These are phyloP conservation scores for Alternaria viburni DNA, from an alignment of 2,329 filamentous ascomycete genomes.

Conservation along the genomic window DNA sequence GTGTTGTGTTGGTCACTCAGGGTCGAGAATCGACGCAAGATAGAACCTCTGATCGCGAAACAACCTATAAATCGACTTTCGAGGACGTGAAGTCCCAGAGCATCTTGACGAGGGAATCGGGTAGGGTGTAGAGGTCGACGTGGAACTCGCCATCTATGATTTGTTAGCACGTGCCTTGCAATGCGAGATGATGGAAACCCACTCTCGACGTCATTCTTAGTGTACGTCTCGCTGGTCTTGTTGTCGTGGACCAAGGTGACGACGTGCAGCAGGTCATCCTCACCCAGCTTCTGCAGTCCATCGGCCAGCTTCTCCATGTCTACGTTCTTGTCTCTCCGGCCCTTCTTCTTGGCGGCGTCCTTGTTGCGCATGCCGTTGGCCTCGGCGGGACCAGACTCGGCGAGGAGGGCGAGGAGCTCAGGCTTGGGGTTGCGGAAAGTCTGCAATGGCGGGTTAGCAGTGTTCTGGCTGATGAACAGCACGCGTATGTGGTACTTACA, in stretches of 20 bases:
- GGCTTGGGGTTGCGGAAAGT: constrained; percentile 93
- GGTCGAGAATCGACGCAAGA: not conserved
- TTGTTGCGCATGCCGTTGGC: constrained; percentile 70
- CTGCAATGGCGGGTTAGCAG: constrained; percentile 41
- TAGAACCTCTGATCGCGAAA: not conserved
- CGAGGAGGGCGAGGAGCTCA: constrained; percentile 77
- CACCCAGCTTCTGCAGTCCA: constrained; percentile 82
- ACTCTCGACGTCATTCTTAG: constrained; percentile 97
- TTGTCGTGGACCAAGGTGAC: constrained; percentile 99
- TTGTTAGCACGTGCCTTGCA: constrained; percentile 20
- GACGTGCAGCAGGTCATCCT: constrained; percentile 92
- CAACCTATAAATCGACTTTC: constrained; percentile 41
- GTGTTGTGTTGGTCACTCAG: not conserved
- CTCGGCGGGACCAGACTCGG: constrained; percentile 80
- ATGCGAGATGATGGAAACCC: constrained; percentile 49
- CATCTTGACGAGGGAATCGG: constrained; percentile 86
- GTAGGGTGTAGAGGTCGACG: constrained; percentile 96
- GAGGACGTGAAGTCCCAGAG: constrained; percentile 82
- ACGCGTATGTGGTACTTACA: constrained; percentile 52
- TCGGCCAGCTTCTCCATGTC: constrained; percentile 98
- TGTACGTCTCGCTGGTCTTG: constrained; percentile 92
- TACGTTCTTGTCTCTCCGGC: constrained; percentile 69
- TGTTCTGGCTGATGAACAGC: not conserved
- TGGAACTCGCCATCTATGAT: constrained; percentile 89
- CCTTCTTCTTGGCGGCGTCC: constrained; percentile 76